Conservation (phyloP, 768 basidiomycete genomes). For the Xerocomus potaroensis region DNA sequence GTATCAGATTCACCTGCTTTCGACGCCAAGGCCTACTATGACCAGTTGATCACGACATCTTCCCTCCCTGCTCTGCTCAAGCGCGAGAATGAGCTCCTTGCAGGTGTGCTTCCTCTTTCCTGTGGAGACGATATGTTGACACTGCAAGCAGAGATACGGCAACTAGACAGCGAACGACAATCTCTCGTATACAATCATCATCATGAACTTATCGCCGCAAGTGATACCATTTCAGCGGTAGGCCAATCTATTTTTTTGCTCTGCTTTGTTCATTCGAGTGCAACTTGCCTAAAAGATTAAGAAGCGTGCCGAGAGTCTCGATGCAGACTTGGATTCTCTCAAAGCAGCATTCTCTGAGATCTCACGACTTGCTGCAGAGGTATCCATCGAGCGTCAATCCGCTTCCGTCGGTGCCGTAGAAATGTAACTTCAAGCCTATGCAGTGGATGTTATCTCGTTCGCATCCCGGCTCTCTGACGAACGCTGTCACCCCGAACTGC, state of each 20-base stretch:
- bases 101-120: slow-evolving; percentile 39
- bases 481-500: no score
- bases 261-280: not conserved
- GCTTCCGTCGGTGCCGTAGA: not conserved
- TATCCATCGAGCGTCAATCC: slow-evolving; percentile 43
- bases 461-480: not conserved
- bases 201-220: slow-evolving; percentile 90
- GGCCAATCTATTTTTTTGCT: slow-evolving; percentile 18
- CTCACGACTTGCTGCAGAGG: slow-evolving; percentile 68
- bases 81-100: slow-evolving; percentile 76
- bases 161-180: slow-evolving; percentile 84
- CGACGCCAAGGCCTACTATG: slow-evolving; percentile 80
- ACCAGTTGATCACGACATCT: slow-evolving; percentile 79
- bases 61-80: slow-evolving; percentile 70
- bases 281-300: slow-evolving; percentile 63
- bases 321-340: slow-evolving; percentile 78
- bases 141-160: slow-evolving; percentile 63
- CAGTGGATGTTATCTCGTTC: not conserved
- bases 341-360: slow-evolving; percentile 83
- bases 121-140: slow-evolving; percentile 3
- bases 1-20: slow-evolving; percentile 71
- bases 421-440: not conserved
- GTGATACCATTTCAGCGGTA: slow-evolving; percentile 86
- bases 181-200: slow-evolving; percentile 94
- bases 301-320: slow-evolving; percentile 77